These are phyloP conservation scores for Plenodomus biglobosus DNA, from an alignment of 2,329 filamentous ascomycete genomes.

Conservation along the genomic window DNA sequence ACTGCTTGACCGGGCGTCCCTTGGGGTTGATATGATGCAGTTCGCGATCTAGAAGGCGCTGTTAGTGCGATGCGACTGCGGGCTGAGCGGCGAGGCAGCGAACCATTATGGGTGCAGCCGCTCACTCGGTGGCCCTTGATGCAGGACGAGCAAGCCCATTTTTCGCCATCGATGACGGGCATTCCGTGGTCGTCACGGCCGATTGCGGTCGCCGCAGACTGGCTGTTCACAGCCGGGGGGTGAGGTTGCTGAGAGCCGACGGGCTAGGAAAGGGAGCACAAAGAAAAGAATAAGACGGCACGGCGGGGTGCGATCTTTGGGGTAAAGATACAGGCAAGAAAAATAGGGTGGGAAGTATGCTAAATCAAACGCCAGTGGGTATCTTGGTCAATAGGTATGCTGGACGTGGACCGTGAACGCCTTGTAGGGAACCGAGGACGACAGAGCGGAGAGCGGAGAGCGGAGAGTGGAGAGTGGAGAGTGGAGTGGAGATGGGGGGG, in stretches of 20 bases:
- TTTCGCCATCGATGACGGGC: slow-evolving; percentile 73
- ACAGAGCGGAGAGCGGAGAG: slow-evolving; percentile 33
- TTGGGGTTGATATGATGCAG: slow-evolving; percentile 97
- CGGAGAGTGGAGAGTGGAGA: slow-evolving; percentile 28
- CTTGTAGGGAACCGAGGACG: slow-evolving; percentile 37
- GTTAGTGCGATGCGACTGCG: slow-evolving; percentile 19
- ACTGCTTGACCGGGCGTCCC: slow-evolving; percentile 96
- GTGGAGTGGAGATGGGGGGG: too few species aligned
- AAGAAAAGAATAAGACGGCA: slow-evolving; percentile 20
- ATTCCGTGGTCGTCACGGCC: slow-evolving; percentile 39
- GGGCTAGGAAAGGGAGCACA: slow-evolving; percentile 10
- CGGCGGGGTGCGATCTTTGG: slow-evolving; percentile 13
- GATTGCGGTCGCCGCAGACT: slow-evolving; percentile 38
- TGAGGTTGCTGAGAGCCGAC: slow-evolving; percentile 12
- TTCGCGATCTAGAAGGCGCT: slow-evolving; percentile 68
- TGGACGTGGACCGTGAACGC: slow-evolving; percentile 43
- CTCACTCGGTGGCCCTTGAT: slow-evolving; percentile 97
- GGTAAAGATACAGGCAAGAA: slow-evolving; percentile 26
- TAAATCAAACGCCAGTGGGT: slow-evolving; percentile 37
- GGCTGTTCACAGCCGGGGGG: slow-evolving; percentile 27
- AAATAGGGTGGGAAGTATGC: slow-evolving; percentile 15
- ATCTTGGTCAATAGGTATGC: slow-evolving; percentile 40
- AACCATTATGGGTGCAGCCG: slow-evolving; percentile 95
- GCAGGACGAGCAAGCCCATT: slow-evolving; percentile 97
- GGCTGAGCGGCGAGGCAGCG: slow-evolving; percentile 26